Conservation (phyloP, 2,329 filamentous ascomycete genomes). For the Endoconidiophora laricicola region DNA sequence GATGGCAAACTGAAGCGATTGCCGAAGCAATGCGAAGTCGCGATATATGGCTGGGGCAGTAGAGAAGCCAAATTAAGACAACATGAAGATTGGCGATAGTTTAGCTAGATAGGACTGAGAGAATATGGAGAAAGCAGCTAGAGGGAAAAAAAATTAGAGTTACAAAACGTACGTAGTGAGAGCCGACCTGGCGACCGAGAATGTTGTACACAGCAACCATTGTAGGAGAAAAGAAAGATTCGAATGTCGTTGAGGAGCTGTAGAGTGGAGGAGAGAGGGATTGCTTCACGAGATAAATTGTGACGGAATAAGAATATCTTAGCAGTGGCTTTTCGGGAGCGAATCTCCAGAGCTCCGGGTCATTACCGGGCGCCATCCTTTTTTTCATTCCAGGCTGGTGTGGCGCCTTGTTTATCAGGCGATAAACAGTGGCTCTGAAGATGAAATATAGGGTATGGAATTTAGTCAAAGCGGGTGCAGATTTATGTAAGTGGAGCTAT, state of each 20-base stretch:
- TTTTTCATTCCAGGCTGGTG: not conserved
- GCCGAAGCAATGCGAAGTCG: not conserved
- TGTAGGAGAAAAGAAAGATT: conserved; percentile 1
- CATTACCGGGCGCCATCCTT: conserved; percentile 6
- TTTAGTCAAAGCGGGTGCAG: too few species aligned
- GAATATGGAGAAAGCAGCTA: not conserved
- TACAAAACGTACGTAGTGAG: conserved; percentile 38
- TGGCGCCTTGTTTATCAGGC: conserved; percentile 8
- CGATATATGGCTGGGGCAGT: not conserved
- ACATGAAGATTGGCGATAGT: not conserved
- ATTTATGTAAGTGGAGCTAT: too few species aligned
- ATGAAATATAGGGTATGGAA: not conserved
- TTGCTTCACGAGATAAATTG: too few species aligned
- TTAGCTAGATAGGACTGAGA: not conserved
- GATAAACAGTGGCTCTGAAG: not conserved
- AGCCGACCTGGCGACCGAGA: conserved; percentile 42
- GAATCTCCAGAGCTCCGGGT: conserved; percentile 4
- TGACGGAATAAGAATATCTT: too few species aligned
- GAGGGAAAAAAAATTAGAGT: not conserved
- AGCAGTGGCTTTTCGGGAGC: not conserved
- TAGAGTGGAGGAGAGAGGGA: too few species aligned
- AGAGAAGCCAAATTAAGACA: not conserved
- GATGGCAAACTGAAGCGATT: not conserved
- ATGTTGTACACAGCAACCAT: conserved; percentile 30
- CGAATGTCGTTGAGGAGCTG: too few species aligned